Base-by-base conservation (phyloP, 306 rosid genomes). In the Nissolia schottii region DNA sequence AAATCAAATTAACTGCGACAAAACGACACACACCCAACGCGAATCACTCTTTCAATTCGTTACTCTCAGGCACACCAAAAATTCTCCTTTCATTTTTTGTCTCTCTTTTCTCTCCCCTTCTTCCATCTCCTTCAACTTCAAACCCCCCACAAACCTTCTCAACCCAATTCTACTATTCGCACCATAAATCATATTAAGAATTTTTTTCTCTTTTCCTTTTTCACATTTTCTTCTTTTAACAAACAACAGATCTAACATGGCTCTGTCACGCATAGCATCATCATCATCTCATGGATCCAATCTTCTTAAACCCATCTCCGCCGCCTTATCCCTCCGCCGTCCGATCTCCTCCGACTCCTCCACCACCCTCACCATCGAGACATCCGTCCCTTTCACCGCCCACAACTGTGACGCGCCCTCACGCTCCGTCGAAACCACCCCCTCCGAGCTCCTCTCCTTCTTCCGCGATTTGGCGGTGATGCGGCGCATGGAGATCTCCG, bases 401-500 rank as follows among this genome's bases (percentile, higher is more conserved):
- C 96, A 93, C 86, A 79, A 79, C 2, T 83, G 88, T 75, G 91
- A 83, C 0, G 48, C 87, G 3, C 97, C 99, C 3, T 81, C 99
- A 5, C 96, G 96, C 83, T 37, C 92, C 70, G 87, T 91, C 31
- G 83, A 84, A 1, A 91, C 99, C 64, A 27, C 77, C 3, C 68
- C 97, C 16, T 29, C 76, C 14, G 94, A 93, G 77, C 89, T 93
- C 13, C 57, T 89, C 56, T 3, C 71, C 13, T 89, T 89, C 85
- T 94, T 87, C 83, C 90, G 80, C 54, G n/a, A 81, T 76, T 87
- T 94, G 95, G 90, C 96, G 10, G 1, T 57, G 38, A 94, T 94
- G 97, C 95, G 97, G 0, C 94, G 98, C 0, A 89, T 91, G 96
- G 98, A 94, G 84, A 91, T 94, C 49, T 86, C 98, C 3, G 96